Evolutionary conservation across 2,329 filamentous ascomycete species (phyloP).

Genomic region (Talaromyces sp.): DNA sequence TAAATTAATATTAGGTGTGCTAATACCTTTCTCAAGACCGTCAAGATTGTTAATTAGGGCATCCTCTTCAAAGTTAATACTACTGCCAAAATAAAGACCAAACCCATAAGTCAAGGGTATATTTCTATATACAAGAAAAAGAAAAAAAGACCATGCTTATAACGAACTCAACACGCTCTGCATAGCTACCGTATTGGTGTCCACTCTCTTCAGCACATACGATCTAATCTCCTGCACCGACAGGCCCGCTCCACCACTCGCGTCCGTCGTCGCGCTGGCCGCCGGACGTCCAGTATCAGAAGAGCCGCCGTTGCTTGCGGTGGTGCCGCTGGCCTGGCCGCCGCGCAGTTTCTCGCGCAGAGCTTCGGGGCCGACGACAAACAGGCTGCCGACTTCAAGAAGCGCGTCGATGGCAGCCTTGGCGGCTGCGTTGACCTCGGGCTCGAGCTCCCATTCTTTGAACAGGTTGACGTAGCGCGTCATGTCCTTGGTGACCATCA

Average conservation of each 20-base stretch:
- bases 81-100: not conserved
- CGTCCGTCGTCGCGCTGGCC: conserved; percentile 20
- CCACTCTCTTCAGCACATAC: conserved; percentile 80
- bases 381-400: conserved; percentile 89
- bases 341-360: conserved; percentile 64
- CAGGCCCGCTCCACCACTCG: conserved; percentile 47
- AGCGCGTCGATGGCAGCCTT: conserved; percentile 69
- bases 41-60: too few species aligned
- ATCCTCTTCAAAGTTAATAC: too few species aligned
- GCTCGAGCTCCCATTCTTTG: conserved; percentile 69
- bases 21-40: too few species aligned
- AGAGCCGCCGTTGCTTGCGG: conserved; percentile 22
- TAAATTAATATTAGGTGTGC: too few species aligned
- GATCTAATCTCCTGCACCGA: conserved; percentile 58
- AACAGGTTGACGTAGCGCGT: conserved; percentile 86
- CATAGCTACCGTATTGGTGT: conserved; percentile 73
- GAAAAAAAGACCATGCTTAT: conserved; percentile 20
- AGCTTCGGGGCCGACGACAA: conserved; percentile 83
- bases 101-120: not conserved
- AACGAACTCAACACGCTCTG: conserved; percentile 73
- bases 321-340: conserved; percentile 46
- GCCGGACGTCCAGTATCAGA: conserved; percentile 12
- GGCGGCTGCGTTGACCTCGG: conserved; percentile 46
- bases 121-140: not conserved
- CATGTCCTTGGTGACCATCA: conserved; percentile 95